Conservation (phyloP, 352 stramenopile genomes). For the Pythium myriotylum region DNA sequence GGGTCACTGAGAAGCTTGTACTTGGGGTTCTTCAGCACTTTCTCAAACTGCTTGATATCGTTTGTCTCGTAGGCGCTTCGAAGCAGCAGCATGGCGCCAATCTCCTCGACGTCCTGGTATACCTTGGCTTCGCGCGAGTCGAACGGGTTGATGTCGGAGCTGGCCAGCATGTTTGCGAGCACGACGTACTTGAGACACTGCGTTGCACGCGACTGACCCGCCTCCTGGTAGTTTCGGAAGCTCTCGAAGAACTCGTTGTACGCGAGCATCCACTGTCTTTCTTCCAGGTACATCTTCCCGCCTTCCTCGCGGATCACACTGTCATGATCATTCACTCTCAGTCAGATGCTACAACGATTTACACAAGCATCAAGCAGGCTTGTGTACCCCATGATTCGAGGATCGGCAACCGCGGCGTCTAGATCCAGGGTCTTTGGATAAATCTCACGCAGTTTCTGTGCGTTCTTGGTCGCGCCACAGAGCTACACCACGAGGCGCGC, state of each 20-base stretch:
- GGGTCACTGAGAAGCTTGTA: constrained; percentile 92
- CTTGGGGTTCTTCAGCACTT: constrained; percentile 90
- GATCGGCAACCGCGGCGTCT: constrained; percentile 88
- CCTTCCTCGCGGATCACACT: constrained; percentile 91
- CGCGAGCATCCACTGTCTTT: constrained; percentile 87
- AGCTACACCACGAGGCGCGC: constrained; percentile 40
- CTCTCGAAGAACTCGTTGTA: constrained; percentile 96
- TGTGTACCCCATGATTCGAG: constrained; percentile 89
- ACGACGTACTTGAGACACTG: constrained; percentile 93
- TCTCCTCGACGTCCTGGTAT: constrained; percentile 82
- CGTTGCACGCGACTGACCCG: constrained; percentile 84
- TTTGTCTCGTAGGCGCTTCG: constrained; percentile 80
- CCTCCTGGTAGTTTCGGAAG: constrained; percentile 93
- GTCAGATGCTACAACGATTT: no score
- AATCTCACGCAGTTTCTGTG: constrained; percentile 85
- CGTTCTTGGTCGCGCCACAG: constrained; percentile 87
- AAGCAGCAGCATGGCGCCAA: constrained; percentile 75
- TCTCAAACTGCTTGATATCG: constrained; percentile 94
- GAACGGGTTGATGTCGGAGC: constrained; percentile 94
- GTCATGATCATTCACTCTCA: not conserved
- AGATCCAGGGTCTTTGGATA: constrained; percentile 91
- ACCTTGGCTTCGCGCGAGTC: constrained; percentile 93
- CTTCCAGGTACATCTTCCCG: constrained; percentile 93
- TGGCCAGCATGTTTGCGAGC: constrained; percentile 92
- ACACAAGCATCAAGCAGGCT: no score